Evolutionary conservation across 148 eudicot species (phyloP).

Genomic region (Rhododendron vialii): DNA sequence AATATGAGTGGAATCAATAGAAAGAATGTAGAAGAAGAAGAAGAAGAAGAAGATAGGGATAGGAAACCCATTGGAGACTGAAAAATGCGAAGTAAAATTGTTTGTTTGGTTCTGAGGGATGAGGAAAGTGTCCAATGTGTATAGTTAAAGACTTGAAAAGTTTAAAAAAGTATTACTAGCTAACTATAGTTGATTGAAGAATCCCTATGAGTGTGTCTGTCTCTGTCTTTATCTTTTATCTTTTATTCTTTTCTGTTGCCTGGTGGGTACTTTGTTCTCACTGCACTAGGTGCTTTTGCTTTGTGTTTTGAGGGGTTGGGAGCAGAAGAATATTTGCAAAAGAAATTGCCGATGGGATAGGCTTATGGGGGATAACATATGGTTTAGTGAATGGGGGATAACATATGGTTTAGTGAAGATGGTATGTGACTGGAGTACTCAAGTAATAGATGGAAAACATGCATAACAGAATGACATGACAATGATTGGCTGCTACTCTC

Average conservation of each 20-base stretch:
- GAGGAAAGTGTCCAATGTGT: neutral
- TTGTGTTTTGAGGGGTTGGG: neutral
- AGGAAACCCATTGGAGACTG: constrained; percentile 5
- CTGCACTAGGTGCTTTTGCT: constrained; percentile 1
- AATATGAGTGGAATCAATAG: neutral
- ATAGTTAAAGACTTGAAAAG: neutral
- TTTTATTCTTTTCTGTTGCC: neutral
- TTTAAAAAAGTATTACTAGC: neutral
- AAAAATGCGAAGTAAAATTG: neutral
- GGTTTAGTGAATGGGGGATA: neutral
- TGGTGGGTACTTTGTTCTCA: neutral
- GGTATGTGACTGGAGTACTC: neutral
- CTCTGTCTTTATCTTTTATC: neutral
- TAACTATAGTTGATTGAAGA: neutral
- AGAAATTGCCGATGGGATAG: neutral
- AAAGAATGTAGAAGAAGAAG: constrained; percentile 12
- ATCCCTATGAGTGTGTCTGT: neutral
- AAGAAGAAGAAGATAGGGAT: neutral
- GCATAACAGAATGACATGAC: neutral
- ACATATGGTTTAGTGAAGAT: neutral
- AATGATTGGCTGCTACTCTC: neutral
- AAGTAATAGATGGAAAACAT: neutral
- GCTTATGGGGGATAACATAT: neutral
- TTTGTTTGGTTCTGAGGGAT: neutral
- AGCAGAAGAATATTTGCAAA: neutral